Percentiles rank a stretch among this genome's conserved stretches.
Conservation (phyloP, 805 yeast genomes). For the Kazachstania kunashirensis region DNA sequence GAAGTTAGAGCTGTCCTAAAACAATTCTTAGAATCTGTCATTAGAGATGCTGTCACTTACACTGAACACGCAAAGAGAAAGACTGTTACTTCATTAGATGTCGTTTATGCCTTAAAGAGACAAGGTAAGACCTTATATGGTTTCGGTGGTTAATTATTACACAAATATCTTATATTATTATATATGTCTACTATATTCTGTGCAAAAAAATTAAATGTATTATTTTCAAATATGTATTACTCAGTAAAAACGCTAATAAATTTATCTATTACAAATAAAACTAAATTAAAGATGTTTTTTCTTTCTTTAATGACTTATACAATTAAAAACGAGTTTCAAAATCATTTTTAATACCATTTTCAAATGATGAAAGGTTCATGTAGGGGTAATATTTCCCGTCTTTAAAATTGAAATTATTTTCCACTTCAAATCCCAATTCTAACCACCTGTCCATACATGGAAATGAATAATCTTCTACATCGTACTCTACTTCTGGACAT, state of each 20-base stretch:
- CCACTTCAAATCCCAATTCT: constrained; percentile 17
- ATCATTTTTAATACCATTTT: not conserved
- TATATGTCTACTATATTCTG: constrained; percentile 1
- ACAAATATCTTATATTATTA: not conserved
- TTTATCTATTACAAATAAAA: not conserved
- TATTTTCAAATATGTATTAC: not conserved
- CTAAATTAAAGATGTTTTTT: not conserved
- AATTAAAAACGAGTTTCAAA: too few species aligned
- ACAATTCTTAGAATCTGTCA: constrained; percentile 90
- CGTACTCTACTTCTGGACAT: constrained; percentile 49
- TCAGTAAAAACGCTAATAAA: not conserved
- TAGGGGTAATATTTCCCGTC: constrained; percentile 8
- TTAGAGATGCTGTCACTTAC: constrained; percentile 97
- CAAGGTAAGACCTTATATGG: constrained; percentile 99
- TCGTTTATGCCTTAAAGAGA: constrained; percentile 98
- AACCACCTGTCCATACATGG: constrained; percentile 49
- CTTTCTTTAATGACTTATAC: too few species aligned
- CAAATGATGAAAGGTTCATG: constrained; percentile 3
- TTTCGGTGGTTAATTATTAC: constrained; percentile 79
- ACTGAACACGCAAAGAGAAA: constrained; percentile 99
- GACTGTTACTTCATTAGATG: constrained; percentile 97
- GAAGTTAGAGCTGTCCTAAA: constrained; percentile 95
- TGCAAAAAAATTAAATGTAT: not conserved
- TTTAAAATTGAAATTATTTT: constrained; percentile 4
- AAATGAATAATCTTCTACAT: constrained; percentile 45